Base-by-base conservation (phyloP, 331 rosid species). In the Pyracantha coccinea region DNA sequence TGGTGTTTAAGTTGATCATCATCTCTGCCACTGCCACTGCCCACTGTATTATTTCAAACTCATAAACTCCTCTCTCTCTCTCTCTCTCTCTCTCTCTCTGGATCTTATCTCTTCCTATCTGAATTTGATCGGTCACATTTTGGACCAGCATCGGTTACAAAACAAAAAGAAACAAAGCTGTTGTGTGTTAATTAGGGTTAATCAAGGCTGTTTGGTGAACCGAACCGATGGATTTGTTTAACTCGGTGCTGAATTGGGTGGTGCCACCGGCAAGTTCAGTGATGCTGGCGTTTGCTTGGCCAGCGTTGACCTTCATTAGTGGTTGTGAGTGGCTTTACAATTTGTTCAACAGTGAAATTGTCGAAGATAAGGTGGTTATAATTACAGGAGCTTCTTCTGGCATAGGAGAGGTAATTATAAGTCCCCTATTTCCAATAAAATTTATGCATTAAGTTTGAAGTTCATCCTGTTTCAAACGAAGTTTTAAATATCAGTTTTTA, bases 331-430 rank as follows among this genome's bases (percentile, higher is more conserved):
- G 97, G 92, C 80, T 93, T 74, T 88, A 82, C 75, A 76, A 64
- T 52, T 28, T 63, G 20, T 57, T 79, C 4, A 58, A 87, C 71
- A 60, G 68, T 53, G 92, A 89, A 19, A 41, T 73, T 57, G 85
- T 93, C 96, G 89, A 83, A 44, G 78, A 80, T 69, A 93, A 90
- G 79, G 97, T 89, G 0, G 96, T 93, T 35, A 88, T 93, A 5
- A 90, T 93, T 82, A 93, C 98, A 6, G 98, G 98, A 27, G 98
- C 98, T 71, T 93, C 98, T 76, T 93, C 98, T 19, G 91, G 78
- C 72, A 90, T 90, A 13, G 98, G 98, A 74, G 98, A 90, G 93
- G 98, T 85, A 79, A 63, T 31, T 28, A n/a, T 52, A 52, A 5
- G 58, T 52, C 21, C 20, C 58, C 8, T 52, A 17, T 52, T 19